phyloP scores from a whole-genome alignment of 1,284 basidiomycete species.

The Sanghuangporus weigelae region DNA sequence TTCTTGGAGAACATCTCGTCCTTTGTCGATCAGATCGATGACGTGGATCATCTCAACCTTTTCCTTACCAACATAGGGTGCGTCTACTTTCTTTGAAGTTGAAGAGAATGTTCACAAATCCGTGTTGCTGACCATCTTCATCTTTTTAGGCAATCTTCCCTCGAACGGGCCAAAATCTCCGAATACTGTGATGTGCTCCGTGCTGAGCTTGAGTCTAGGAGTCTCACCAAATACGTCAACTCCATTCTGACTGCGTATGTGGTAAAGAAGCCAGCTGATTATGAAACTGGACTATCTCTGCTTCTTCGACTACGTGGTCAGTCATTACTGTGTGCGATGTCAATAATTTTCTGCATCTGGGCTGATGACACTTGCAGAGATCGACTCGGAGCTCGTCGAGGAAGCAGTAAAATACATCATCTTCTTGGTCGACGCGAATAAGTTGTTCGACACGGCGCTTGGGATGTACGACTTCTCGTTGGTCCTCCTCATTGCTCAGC shows the following conservation, averaged over 20 bases:
- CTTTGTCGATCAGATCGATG: slow-evolving; percentile 83
- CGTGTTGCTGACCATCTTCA: background rate
- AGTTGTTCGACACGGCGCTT: slow-evolving; percentile 89
- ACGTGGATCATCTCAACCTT: slow-evolving; percentile 91
- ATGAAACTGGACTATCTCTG: slow-evolving; percentile 78
- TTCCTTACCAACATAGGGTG: slow-evolving; percentile 86
- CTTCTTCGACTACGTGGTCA: slow-evolving; percentile 77
- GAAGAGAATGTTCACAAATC: background rate
- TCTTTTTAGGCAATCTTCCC: slow-evolving; percentile 49
- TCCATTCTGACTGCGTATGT: slow-evolving; percentile 91
- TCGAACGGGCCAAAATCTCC: slow-evolving; percentile 55
- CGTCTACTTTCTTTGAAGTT: slow-evolving; percentile 25
- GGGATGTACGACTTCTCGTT: slow-evolving; percentile 99
- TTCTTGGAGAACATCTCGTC: slow-evolving; percentile 61
- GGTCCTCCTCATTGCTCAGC: slow-evolving; percentile 94
- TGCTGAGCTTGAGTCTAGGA: slow-evolving; percentile 62
- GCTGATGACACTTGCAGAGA: slow-evolving; percentile 38
- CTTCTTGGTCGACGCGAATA: slow-evolving; percentile 93
- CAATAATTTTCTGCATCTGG: background rate
- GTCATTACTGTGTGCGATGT: slow-evolving; percentile 1
- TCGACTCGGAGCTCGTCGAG: slow-evolving; percentile 75
- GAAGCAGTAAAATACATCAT: slow-evolving; percentile 99
- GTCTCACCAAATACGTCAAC: slow-evolving; percentile 81
- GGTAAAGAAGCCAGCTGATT: slow-evolving; percentile 88
- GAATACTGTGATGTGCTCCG: slow-evolving; percentile 80